These are phyloP conservation scores for Plasmopara viticola DNA, from an alignment of 352 stramenopile genomes.

Conservation along the genomic window DNA sequence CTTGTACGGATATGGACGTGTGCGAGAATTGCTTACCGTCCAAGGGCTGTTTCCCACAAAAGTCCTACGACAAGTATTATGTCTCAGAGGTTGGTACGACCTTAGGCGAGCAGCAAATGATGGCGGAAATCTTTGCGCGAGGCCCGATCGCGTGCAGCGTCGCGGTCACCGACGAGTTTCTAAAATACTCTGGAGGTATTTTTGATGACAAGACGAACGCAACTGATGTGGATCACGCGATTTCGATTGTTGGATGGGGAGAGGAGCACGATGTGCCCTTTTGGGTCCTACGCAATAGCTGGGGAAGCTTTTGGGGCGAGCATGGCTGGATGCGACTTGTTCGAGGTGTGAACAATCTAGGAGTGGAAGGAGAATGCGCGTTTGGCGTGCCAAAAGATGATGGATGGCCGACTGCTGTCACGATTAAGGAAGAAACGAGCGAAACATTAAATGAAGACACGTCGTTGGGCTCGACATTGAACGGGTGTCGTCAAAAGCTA, in stretches of 20 bases:
- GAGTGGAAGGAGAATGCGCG: conserved; percentile 91
- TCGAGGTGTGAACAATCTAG: conserved; percentile 88
- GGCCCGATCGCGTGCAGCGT: conserved; percentile 93
- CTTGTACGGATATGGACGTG: conserved; percentile 82
- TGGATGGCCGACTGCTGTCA: conserved; percentile 57
- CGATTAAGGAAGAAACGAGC: conserved; percentile 22
- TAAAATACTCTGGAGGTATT: conserved; percentile 92
- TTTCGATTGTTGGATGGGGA: conserved; percentile 95
- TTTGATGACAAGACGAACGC: conserved; percentile 87
- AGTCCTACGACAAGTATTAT: conserved; percentile 92
- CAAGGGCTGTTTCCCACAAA: conserved; percentile 84
- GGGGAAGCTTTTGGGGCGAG: conserved; percentile 94
- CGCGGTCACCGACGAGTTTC: conserved; percentile 83
- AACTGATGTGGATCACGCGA: conserved; percentile 82
- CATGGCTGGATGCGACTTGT: conserved; percentile 93
- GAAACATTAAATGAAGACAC: conserved; percentile 15
- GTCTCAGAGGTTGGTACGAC: conserved; percentile 93
- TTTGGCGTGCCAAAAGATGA: conserved; percentile 86
- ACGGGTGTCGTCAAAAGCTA: conserved; percentile 55
- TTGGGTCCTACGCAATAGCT: conserved; percentile 95
- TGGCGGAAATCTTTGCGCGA: conserved; percentile 94
- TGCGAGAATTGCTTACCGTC: conserved; percentile 88
- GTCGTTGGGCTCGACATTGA: conserved; percentile 17
- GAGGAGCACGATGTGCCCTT: conserved; percentile 81
- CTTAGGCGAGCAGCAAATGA: conserved; percentile 89